Evolutionary conservation across 1,284 basidiomycete genomes (phyloP).

Genomic region (Athelia sp.): DNA sequence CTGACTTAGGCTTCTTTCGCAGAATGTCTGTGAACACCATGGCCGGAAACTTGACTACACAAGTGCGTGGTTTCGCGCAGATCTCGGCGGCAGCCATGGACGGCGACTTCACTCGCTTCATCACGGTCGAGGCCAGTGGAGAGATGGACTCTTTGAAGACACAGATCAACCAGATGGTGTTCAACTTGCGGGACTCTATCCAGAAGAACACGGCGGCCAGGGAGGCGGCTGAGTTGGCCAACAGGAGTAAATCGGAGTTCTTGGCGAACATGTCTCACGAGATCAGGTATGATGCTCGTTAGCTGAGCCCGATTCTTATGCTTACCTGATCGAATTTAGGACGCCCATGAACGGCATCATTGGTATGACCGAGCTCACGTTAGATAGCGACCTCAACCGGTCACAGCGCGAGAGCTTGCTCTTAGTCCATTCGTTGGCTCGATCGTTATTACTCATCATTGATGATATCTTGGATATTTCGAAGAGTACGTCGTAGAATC

Average conservation of each 20-base stretch:
- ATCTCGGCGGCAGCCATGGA: constrained; percentile 99
- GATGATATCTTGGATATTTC: constrained; percentile 98
- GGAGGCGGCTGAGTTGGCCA: constrained; percentile 95
- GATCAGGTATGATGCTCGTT: constrained; percentile 61
- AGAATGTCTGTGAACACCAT: constrained; percentile 92
- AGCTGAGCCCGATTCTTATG: constrained; percentile 8
- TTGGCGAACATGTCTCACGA: constrained; percentile 98
- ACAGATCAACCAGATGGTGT: constrained; percentile 99
- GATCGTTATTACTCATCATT: constrained; percentile 93
- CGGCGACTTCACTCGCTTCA: constrained; percentile 98
- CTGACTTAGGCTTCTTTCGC: constrained; percentile 9
- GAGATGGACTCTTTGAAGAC: constrained; percentile 99
- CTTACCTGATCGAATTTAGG: constrained; percentile 35
- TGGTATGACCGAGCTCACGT: constrained; percentile 97
- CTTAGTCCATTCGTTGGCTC: constrained; percentile 92
- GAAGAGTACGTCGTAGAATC: constrained; percentile 88
- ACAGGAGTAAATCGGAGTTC: constrained; percentile 97
- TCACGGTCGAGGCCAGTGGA: constrained; percentile 97
- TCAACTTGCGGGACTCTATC: constrained; percentile 93
- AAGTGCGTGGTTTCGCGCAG: constrained; percentile 98
- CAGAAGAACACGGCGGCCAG: constrained; percentile 99
- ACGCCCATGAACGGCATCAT: constrained; percentile 99
- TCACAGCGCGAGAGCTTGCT: constrained; percentile 93
- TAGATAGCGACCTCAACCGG: constrained; percentile 88
- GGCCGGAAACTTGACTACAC: constrained; percentile 95